Base-by-base conservation (phyloP, 2,329 filamentous ascomycete species). In the Nigrospora oryzae region DNA sequence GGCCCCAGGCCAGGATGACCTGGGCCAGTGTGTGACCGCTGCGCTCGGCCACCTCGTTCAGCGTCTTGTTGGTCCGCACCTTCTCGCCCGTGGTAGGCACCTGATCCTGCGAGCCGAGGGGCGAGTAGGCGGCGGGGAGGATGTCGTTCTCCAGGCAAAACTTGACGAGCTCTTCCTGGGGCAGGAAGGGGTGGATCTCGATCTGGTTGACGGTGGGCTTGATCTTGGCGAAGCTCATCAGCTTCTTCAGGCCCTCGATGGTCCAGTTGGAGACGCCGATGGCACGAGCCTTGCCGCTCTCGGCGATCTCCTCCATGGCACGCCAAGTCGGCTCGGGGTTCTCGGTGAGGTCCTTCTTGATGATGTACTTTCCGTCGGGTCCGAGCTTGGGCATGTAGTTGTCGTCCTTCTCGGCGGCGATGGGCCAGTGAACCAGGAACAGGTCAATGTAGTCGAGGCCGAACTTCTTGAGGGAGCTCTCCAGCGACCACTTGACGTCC, bases 61-160 rank as follows among this genome's bases (percentile, higher is more conserved):
- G 68, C 1, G 70, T 75, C 53, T 68, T 67, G 66, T 84, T 76
- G 51, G 74, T 75, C 51, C 70, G 68, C 46, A 81, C 76, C 55
- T 76, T 82, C 69, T 86, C 83, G 52, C 83, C 83, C 8, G 80
- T 84, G 49, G 63, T 77, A 43, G 81, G 81, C 16, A 84, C 77
- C 64, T 84, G 81, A 68, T 84, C 81, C 64, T 85, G 81, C 16
- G 78, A 83, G 36, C 81, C 81, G 6, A 76, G 65, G 28, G 67
- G 66, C 38, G 62, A 69, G 65, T 77, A 80, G 1, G 74, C 75
- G 38, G 66, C 61, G 34, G 71, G 66, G 43, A 77, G 53, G 53
- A 81, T 74, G 51, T 66, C 64, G 55, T 77, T 66, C 40, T 69
- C 57, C 45, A 68, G 64, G 62, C 72, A 79, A 63, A 71, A 80